A percentile compares a stretch with the other conserved stretches of the same genome.
Evolutionary conservation across 129 eudicot species (phyloP).

Genomic region (Centaurea solstitialis): DNA sequence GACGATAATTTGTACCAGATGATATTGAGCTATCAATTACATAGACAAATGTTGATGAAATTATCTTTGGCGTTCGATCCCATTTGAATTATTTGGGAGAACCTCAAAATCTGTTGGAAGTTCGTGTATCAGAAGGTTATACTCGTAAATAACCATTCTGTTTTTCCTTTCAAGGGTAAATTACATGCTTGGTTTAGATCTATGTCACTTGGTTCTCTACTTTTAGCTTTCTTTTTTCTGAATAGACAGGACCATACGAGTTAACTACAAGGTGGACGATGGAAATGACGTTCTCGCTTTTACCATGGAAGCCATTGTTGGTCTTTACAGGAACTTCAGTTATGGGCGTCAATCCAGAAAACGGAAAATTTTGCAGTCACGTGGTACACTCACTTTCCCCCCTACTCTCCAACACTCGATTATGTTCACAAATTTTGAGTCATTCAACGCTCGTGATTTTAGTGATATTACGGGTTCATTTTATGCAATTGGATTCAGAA

Average conservation of each 20-base stretch:
- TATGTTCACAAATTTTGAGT: neutral
- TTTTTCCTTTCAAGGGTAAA: neutral
- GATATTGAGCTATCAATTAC: too few relatives aligned
- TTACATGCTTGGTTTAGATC: neutral
- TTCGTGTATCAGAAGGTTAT: too few relatives aligned
- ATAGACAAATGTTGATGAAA: too few relatives aligned
- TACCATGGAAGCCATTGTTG: slow-evolving; percentile 95
- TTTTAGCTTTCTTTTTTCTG: slow-evolving; percentile 30
- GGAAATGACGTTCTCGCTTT: slow-evolving; percentile 77
- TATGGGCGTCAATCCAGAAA: slow-evolving; percentile 91
- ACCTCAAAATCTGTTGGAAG: too few relatives aligned
- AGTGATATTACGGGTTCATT: neutral
- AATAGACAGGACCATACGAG: slow-evolving; percentile 90
- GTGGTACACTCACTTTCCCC: slow-evolving; percentile 43
- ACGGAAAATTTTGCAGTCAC: slow-evolving; percentile 84
- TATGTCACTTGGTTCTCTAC: neutral
- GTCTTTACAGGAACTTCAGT: slow-evolving; percentile 96
- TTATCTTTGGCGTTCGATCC: too few relatives aligned
- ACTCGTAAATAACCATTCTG: too few relatives aligned
- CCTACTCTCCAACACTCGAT: neutral
- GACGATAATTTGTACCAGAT: too few relatives aligned
- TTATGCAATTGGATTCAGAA: neutral
- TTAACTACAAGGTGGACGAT: slow-evolving; percentile 95
- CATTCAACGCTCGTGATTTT: neutral
- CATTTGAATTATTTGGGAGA: too few relatives aligned